A percentile compares a stretch with the other conserved stretches of the same genome.
phyloP scores from a whole-genome alignment of 1,139 yeast species.

The Yamadazyma blattariae region DNA sequence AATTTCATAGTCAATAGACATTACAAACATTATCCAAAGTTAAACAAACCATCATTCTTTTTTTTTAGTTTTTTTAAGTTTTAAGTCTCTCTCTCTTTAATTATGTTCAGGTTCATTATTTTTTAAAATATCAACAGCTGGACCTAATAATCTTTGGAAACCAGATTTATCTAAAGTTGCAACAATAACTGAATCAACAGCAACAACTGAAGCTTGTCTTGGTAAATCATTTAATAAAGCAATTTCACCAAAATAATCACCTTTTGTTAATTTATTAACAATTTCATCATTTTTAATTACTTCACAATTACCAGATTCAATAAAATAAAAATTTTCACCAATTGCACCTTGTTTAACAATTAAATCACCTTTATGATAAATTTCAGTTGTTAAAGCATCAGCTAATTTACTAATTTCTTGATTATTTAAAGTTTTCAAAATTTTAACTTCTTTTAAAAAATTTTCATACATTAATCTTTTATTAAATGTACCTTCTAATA shows the following conservation, averaged over 20 bases:
- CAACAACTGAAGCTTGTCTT: conserved; percentile 90
- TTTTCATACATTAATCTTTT: conserved; percentile 90
- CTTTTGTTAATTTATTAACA: conserved; percentile 63
- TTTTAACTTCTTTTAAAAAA: conserved; percentile 83
- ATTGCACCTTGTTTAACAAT: conserved; percentile 86
- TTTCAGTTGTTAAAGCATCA: conserved; percentile 84
- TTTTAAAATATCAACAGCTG: conserved; percentile 78
- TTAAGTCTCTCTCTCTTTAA: too few species aligned
- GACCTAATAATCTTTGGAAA: conserved; percentile 90
- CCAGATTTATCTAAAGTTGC: conserved; percentile 92
- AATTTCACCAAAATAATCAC: conserved; percentile 95
- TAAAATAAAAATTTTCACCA: conserved; percentile 88
- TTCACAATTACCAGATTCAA: conserved; percentile 83
- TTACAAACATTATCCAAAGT: too few species aligned
- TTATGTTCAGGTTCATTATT: conserved; percentile 70
- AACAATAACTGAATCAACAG: conserved; percentile 72
- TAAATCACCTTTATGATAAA: conserved; percentile 66
- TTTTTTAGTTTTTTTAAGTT: too few species aligned
- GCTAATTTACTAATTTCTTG: conserved; percentile 91
- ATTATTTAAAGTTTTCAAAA: conserved; percentile 65
- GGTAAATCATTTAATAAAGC: conserved; percentile 90
- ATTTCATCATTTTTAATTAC: conserved; percentile 61
- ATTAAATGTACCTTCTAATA: conserved; percentile 85
- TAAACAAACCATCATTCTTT: too few species aligned
- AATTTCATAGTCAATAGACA: too few species aligned